Evolutionary conservation across 2,329 filamentous ascomycete genomes (phyloP).

Genomic region (Colletotrichum chrysophilum): DNA sequence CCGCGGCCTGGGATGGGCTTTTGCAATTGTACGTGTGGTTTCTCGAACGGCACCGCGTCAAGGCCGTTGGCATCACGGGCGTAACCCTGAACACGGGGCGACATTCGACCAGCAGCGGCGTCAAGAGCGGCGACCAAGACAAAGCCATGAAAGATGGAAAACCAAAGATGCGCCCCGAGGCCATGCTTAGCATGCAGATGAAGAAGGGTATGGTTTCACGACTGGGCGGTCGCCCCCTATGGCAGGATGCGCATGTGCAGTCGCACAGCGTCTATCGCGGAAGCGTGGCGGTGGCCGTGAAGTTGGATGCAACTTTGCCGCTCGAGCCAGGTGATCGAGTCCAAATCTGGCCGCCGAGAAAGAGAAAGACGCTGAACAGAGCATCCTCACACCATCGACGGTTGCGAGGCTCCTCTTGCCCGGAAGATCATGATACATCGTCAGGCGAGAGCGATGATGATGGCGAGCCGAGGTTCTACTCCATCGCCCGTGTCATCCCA

Average conservation of each 20-base stretch:
- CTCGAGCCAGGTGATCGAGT: conserved; percentile 15
- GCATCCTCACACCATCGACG: neutral
- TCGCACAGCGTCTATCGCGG: neutral
- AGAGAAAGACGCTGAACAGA: neutral
- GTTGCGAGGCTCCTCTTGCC: neutral
- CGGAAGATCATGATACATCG: neutral
- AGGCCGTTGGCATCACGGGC: conserved; percentile 15
- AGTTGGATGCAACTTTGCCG: neutral
- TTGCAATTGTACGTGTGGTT: conserved; percentile 18
- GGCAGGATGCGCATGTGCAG: conserved; percentile 10
- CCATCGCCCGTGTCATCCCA: neutral
- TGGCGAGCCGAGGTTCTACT: conserved; percentile 13
- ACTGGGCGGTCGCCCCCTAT: conserved; percentile 5
- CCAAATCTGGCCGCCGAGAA: conserved; percentile 8
- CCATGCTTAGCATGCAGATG: conserved; percentile 21
- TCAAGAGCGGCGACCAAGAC: conserved; percentile 10
- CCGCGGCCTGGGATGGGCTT: conserved; percentile 11
- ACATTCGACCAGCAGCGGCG: conserved; percentile 16
- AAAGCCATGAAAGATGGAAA: neutral
- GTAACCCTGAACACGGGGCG: conserved; percentile 3
- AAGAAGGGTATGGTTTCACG: conserved; percentile 15
- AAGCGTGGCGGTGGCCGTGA: neutral
- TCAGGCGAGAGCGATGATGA: neutral
- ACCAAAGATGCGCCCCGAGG: conserved; percentile 3
- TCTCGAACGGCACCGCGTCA: conserved; percentile 14